Percentiles rank a stretch among this genome's conserved stretches.
Evolutionary conservation across 805 yeast species (phyloP).

Genomic region (Peterozyma xylosa): DNA sequence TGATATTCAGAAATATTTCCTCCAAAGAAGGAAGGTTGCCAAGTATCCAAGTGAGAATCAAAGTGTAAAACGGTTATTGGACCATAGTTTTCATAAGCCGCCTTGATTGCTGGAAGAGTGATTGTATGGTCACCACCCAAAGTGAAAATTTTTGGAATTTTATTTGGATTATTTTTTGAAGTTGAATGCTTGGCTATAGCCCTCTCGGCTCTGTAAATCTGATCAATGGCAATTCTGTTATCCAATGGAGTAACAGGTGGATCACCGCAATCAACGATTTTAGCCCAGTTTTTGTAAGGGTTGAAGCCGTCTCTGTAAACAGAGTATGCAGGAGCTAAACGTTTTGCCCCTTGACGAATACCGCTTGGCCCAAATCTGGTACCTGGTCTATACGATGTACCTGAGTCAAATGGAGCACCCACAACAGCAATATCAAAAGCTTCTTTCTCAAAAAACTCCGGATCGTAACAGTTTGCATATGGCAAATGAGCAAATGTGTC

Average conservation of each 20-base stretch:
- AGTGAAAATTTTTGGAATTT: conserved; percentile 32
- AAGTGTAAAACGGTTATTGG: conserved; percentile 37
- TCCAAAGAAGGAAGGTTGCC: conserved; percentile 36
- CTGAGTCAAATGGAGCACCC: conserved; percentile 52
- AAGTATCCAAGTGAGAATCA: conserved; percentile 39
- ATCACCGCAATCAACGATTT: conserved; percentile 60
- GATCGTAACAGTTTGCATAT: conserved; percentile 39
- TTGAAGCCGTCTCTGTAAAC: conserved; percentile 52
- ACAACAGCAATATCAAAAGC: conserved; percentile 39
- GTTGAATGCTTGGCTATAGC: conserved; percentile 32
- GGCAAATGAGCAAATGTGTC: conserved; percentile 46
- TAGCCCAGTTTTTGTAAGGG: conserved; percentile 49
- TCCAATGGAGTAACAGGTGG: conserved; percentile 65
- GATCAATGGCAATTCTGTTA: conserved; percentile 53
- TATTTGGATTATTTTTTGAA: conserved; percentile 18
- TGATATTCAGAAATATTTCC: conserved; percentile 35
- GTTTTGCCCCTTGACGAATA: conserved; percentile 36
- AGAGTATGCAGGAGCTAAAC: conserved; percentile 32
- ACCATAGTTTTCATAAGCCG: conserved; percentile 39
- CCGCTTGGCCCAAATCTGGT: conserved; percentile 47
- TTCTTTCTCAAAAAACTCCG: conserved; percentile 25
- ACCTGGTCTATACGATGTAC: conserved; percentile 43
- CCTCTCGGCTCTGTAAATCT: conserved; percentile 45
- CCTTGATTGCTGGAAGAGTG: conserved; percentile 38
- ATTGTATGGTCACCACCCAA: conserved; percentile 53